Base-by-base conservation (phyloP, 805 yeast species). In the Lachancea kluyveri region DNA sequence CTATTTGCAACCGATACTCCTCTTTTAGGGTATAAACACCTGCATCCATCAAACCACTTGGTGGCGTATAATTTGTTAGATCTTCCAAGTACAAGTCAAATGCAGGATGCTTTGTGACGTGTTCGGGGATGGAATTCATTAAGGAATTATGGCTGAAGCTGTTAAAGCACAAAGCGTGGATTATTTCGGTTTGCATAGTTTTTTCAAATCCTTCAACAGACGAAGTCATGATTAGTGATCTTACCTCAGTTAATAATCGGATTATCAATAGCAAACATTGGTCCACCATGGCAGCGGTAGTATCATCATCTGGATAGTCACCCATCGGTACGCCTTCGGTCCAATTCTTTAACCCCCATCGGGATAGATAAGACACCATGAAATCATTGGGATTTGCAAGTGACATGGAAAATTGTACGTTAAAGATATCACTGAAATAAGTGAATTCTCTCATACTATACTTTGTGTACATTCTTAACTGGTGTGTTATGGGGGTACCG, bases 361-460 rank as follows among this genome's bases (percentile, higher is more conserved):
- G 65, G 16, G 72, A 66, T 14, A 84, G 57, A 5, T 82, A 59
- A 2, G 82, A 69, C 4, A 70, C 63, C 39, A 81, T 59, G 1
- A 74, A 73, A 4, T 67, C 59, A 33, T 76, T 67, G 0, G 88
- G 79, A 12, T 72, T 64, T 6, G 71, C 66, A 3, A 72, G 59
- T 25, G 75, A 75, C 40, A 80, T 64, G 43, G 69, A 63, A 6
- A 65, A 45, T 45, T 92, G 97, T 1, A 74, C 65, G 48, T 84
- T 62, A 50, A 72, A 82, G 13, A 90, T 52, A 46, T 92, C 97
- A 43, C 94, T 69, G 45, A 77, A 65, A 50, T 70, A 88, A 0
- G 96, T 94, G 39, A 75, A 74, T 41, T 88, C 96, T 33, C 96
- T 65, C 30, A 88, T 67, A 4, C 86, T 82, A 8, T 87, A 71